These are phyloP conservation scores for Mayamaea pseudoterrestris DNA, from an alignment of 108 stramenopile genomes.

Conservation along the genomic window DNA sequence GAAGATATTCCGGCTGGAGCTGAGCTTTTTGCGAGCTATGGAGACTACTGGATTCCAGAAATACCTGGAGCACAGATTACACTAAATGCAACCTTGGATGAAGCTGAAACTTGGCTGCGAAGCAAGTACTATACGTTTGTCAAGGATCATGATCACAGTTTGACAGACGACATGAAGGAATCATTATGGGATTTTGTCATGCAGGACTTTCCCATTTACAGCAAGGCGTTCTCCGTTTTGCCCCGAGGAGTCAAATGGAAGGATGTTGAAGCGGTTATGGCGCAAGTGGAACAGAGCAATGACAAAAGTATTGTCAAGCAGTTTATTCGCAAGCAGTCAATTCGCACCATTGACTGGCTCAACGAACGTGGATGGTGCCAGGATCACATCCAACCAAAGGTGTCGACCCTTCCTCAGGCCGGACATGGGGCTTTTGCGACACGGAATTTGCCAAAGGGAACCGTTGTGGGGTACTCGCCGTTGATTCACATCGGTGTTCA, in stretches of 20 bases:
- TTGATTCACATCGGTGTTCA: slow-evolving; percentile 32
- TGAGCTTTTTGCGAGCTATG: slow-evolving; percentile 65
- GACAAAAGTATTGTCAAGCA: slow-evolving; percentile 2
- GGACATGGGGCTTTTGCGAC: slow-evolving; percentile 77
- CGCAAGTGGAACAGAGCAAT: neutral
- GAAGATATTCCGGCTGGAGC: slow-evolving; percentile 26
- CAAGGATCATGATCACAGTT: slow-evolving; percentile 8
- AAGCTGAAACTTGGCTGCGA: slow-evolving; percentile 25
- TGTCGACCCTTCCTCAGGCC: slow-evolving; percentile 57
- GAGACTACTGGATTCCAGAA: slow-evolving; percentile 41
- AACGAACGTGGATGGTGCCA: slow-evolving; percentile 60
- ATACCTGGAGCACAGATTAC: slow-evolving; percentile 29
- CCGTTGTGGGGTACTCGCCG: slow-evolving; percentile 67
- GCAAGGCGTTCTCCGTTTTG: slow-evolving; percentile 11
- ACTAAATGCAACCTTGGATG: slow-evolving; percentile 20
- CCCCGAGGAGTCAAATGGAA: slow-evolving; percentile 10
- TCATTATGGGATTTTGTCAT: slow-evolving; percentile 18
- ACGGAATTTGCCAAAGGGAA: slow-evolving; percentile 53
- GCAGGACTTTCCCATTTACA: slow-evolving; percentile 21
- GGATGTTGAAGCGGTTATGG: neutral
- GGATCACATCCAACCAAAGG: slow-evolving; percentile 56
- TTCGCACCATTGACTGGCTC: slow-evolving; percentile 37
- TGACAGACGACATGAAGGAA: slow-evolving; percentile 17
- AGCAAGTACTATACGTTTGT: slow-evolving; percentile 6
- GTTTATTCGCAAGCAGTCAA: slow-evolving; percentile 8